Evolutionary conservation across 768 basidiomycete genomes (phyloP), one percentile per base, ranked within the genome.

Genomic region (Tricholoma hemisulphureum): DNA sequence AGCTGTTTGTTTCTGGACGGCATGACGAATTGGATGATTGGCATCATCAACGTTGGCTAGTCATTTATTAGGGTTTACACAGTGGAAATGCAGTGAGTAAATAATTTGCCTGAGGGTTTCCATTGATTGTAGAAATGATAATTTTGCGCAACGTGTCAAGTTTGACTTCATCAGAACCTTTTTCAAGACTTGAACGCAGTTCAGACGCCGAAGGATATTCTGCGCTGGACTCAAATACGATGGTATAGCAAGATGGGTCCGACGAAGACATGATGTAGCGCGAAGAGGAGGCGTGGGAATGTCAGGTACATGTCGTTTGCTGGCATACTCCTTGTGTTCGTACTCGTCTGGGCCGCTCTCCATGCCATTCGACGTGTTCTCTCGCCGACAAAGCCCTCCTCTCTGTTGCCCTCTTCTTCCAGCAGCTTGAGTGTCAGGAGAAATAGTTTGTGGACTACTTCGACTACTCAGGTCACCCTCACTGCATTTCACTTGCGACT

Each of bases 21-120:
- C 81, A 98, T 84, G 61, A 96, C 90, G 75, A 88, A 97, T 84
- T 99, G 97, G 64, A 99, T 98, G 73, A 98, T 89, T 6, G 95
- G 92, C 95, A 99, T 98, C 76, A 98, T 86, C 51, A 98, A 73
- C 53, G 84, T 76, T n/a, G 94, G 92, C 94, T 96, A 68, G 20
- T 52, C 21, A 55, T 49, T 28, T 9, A 23, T 20, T 57, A 32
- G 53, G 54, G 28, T 5, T 41, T 29, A 45, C 24, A 53, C 21
- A 39, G 54, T 43, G 7, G 14, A 26, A 16, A 26, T 46, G 11
- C 11, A 49, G 21, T 28, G 28, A 21, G 14, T 39, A 18, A 43
- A 53, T 48, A 28, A 68, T 86, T 68, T 67, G 91, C 95, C 79
- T 95, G 91, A 61, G 88, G 81, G 73, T 93, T 94, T 32, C 95